Base-by-base conservation (phyloP, 441 rosid genomes). In the Mallotus repandus region DNA sequence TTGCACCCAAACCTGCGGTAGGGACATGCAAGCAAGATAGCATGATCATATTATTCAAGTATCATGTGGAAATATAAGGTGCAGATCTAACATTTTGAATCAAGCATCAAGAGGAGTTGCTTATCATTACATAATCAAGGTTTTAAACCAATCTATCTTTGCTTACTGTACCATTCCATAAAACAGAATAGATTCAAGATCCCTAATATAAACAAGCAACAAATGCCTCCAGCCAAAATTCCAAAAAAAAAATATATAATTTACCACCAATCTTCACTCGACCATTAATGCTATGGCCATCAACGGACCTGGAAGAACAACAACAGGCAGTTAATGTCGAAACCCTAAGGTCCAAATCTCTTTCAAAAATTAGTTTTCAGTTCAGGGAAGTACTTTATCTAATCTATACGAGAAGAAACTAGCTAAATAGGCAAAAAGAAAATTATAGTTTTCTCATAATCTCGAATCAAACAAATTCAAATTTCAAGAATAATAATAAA, bases 251-350 rank as follows among this genome's bases (percentile, higher is more conserved):
- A 29, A 29, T 0, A 25, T 0, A 25, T 25, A n/a, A n/a, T n/a
- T 25, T 25, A 92, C 98, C 91, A 11, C 84, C 83, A 65, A 92
- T 73, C 86, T 81, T 89, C 50, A 92, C 95, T 72, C 97, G 87
- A 69, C 98, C 98, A 48, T 81, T 90, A 63, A 94, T 86, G 12
- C 87, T 75, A 85, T 82, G 81, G 29, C 92, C 91, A 75, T 91
- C 93, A 22, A 72, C 85, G 73, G 89, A 83, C 86, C 98, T 92
- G 81, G 35, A 76, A 76, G 61, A 2, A 52, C 35, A 57, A 0
- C 14, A 22, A 59, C 52, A 41, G 53, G 18, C 6, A 21, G 22
- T 16, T 18, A 71, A 41, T 18, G 7, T 63, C 18, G 5, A 73
- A 55, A 64, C 70, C 70, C 76, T 73, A 56, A 55, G 9, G 12